A percentile compares a stretch with the other conserved stretches of the same genome.
phyloP scores from a whole-genome alignment of 805 yeast species.

The Cyberlindnera xylosilytica region DNA sequence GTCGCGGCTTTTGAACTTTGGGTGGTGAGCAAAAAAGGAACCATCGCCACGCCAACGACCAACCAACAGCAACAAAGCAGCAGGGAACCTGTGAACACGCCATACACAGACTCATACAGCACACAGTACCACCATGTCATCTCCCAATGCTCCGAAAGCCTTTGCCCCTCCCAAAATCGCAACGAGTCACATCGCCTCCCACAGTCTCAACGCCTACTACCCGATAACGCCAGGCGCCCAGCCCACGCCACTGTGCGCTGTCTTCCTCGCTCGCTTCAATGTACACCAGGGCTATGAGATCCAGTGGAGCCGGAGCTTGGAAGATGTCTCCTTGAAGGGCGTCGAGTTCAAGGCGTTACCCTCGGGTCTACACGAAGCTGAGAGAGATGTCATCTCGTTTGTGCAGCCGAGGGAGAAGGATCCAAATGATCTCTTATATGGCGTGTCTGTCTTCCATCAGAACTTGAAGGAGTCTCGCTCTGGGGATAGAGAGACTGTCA shows the following conservation, averaged over 20 bases:
- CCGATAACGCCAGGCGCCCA: constrained; percentile 6
- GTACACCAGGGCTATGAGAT: constrained; percentile 47
- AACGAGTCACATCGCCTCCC: neutral
- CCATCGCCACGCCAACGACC: too few relatives aligned
- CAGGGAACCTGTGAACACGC: too few relatives aligned
- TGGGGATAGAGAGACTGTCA: constrained; percentile 41
- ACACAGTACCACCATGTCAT: too few relatives aligned
- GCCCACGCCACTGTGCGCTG: constrained; percentile 34
- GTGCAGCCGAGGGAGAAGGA: constrained; percentile 31
- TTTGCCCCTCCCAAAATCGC: neutral
- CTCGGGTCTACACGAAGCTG: constrained; percentile 58
- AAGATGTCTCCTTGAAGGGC: constrained; percentile 35
- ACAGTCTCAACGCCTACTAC: constrained; percentile 9
- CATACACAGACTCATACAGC: too few relatives aligned
- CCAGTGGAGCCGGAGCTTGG: constrained; percentile 38
- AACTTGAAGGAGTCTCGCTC: constrained; percentile 31
- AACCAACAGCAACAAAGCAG: too few relatives aligned
- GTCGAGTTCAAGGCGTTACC: constrained; percentile 67
- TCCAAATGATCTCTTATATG: constrained; percentile 33
- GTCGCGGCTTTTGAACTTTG: too few relatives aligned
- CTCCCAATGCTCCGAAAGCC: too few relatives aligned
- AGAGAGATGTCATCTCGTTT: constrained; percentile 53
- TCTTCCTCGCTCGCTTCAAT: constrained; percentile 52
- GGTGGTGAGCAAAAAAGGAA: too few relatives aligned
- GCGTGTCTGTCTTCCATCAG: constrained; percentile 51